Evolutionary conservation across 139 green algal species (phyloP), one percentile per base, ranked within the genome.

Genomic region (Zygnema circumcarinatum): DNA sequence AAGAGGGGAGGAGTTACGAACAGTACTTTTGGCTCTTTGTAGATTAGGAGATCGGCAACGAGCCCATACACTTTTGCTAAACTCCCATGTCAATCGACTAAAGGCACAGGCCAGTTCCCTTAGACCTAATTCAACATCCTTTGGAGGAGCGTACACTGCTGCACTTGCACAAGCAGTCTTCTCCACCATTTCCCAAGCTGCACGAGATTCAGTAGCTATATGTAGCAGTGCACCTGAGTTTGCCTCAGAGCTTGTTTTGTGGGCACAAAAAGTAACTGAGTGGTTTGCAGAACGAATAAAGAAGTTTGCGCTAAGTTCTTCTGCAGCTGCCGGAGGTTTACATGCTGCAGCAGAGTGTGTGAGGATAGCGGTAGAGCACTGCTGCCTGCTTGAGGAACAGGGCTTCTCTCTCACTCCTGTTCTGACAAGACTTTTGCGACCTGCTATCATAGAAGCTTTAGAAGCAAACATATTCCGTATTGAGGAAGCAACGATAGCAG

Each of bases 231-330:
- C 11, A 25, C 76, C 85, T 0, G 76, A 56, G 33, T 86, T 29
- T 32, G 75, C 85, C 62, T 88, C 85, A 40, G 85, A 85, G 2
- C 85, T 90, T 11, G 25, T 87, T 40, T 41, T 90, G 76, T 90
- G 85, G 85, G 85, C 85, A 42, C 42, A 86, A 29, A 33, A 38
- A 38, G 32, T 86, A 41, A 80, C 76, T n/a, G 85, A 90, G 75
- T 68, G 39, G 32, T 79, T 67, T 25, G 85, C 81, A 2, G 40
- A 39, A 21, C 75, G 82, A 79, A 39, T 90, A 38, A 32, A 52
- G 25, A 67, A 74, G 22, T 40, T 86, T 41, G 85, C 84, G 52
- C 85, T 90, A 22, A 80, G 76, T 0, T 90, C 85, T 0, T 72
- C 76, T 67, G 54, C 47, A 29, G 85, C 75, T 21, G 75, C 75